phyloP scores from a whole-genome alignment of 2,329 filamentous ascomycete species.

The Curvularia eragrostidis region DNA sequence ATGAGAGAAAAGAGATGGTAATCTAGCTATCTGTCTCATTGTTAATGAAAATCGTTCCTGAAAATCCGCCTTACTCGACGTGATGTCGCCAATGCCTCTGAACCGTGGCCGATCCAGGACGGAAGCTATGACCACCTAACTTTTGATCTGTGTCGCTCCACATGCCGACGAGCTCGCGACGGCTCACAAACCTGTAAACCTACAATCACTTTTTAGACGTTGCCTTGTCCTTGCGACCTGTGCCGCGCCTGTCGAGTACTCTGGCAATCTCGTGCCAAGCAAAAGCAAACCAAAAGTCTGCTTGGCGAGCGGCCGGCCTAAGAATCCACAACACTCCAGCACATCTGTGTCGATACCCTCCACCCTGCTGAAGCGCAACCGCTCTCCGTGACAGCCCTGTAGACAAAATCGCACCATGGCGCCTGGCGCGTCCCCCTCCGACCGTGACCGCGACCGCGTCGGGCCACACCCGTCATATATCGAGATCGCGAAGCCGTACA shows the following conservation, averaged over 20 bases:
- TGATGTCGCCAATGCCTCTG: background rate
- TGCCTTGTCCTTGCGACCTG: background rate
- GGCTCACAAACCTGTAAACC: background rate
- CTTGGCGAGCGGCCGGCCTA: background rate
- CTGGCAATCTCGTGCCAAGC: background rate
- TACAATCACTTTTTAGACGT: background rate
- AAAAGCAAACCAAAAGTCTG: background rate
- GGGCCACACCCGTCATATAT: slow-evolving; percentile 69
- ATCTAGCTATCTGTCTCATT: background rate
- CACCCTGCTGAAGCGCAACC: background rate
- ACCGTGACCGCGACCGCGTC: slow-evolving; percentile 38
- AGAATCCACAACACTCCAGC: background rate
- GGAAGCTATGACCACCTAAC: slow-evolving; percentile 32
- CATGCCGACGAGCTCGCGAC: slow-evolving; percentile 7
- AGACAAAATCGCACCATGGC: slow-evolving; percentile 34
- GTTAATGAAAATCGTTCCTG: background rate
- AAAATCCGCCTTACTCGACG: background rate
- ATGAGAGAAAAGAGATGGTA: background rate
- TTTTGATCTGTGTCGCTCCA: slow-evolving; percentile 18
- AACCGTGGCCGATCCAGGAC: background rate
- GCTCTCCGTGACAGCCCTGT: background rate
- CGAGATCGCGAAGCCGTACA: slow-evolving; percentile 74
- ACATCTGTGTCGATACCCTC: background rate
- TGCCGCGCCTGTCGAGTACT: background rate
- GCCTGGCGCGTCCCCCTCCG: slow-evolving; percentile 35